Evolutionary conservation across 2,329 filamentous ascomycete genomes (phyloP).

Genomic region (Didymellaceae sp.): DNA sequence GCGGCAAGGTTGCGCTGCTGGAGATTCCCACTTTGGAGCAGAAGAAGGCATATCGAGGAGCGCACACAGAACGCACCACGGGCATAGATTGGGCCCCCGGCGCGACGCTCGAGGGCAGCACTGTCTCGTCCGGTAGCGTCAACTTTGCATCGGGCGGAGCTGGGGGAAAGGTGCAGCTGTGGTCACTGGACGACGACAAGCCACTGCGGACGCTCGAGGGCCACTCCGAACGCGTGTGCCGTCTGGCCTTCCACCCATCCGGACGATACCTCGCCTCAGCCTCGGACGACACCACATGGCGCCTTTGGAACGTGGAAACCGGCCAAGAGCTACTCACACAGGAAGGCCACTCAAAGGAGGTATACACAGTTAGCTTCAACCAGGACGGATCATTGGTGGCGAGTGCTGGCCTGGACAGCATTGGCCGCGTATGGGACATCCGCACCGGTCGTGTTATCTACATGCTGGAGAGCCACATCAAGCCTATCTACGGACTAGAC

Average conservation of each 20-base stretch:
- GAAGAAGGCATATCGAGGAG: conserved; percentile 73
- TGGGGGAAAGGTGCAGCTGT: conserved; percentile 85
- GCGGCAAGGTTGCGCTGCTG: conserved; percentile 84
- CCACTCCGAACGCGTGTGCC: conserved; percentile 85
- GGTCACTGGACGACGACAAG: conserved; percentile 86
- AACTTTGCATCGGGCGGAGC: conserved; percentile 92
- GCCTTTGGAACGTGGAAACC: conserved; percentile 91
- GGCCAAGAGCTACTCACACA: conserved; percentile 84
- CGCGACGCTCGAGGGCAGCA: conserved; percentile 73
- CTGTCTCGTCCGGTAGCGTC: conserved; percentile 73
- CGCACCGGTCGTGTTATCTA: conserved; percentile 92
- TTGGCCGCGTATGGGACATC: conserved; percentile 94
- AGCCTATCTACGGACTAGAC: conserved; percentile 90
- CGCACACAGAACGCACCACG: conserved; percentile 87
- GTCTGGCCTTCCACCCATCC: conserved; percentile 93
- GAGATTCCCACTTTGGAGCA: conserved; percentile 82
- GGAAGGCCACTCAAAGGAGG: conserved; percentile 92
- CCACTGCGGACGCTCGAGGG: conserved; percentile 82
- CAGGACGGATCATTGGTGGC: conserved; percentile 88
- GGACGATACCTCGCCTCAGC: conserved; percentile 89
- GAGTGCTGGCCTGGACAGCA: conserved; percentile 91
- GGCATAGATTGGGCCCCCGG: conserved; percentile 90
- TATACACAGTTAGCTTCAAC: conserved; percentile 90
- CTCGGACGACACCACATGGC: conserved; percentile 95
- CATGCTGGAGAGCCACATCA: conserved; percentile 92